phyloP scores from a whole-genome alignment of 2,329 filamentous ascomycete genomes.

The Epichloe uncinata region DNA sequence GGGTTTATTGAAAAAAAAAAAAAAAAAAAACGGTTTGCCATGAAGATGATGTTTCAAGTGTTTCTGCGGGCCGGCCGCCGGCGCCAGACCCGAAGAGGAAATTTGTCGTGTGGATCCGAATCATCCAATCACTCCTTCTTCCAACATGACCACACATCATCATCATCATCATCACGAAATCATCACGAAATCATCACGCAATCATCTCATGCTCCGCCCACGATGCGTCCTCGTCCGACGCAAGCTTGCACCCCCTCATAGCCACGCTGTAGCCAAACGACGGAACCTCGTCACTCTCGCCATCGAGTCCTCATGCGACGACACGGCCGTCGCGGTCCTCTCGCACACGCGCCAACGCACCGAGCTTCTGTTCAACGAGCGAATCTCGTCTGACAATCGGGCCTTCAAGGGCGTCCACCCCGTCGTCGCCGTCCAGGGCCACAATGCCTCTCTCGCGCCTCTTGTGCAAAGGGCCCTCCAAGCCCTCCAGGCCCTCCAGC shows the following conservation, averaged over 20 bases:
- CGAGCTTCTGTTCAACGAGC: conserved; percentile 63
- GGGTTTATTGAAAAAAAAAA: not conserved
- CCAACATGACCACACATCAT: not conserved
- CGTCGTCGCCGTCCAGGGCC: conserved; percentile 57
- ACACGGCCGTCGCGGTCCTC: conserved; percentile 79
- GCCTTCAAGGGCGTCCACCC: conserved; percentile 70
- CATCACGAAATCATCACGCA: not conserved
- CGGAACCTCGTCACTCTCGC: conserved; percentile 45
- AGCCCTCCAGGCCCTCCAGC: conserved; percentile 36
- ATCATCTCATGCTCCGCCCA: conserved; percentile 3
- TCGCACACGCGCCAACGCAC: conserved; percentile 39
- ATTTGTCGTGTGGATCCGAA: too few species aligned
- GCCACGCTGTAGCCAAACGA: not conserved
- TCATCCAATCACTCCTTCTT: too few species aligned
- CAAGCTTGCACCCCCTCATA: not conserved
- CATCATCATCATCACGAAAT: not conserved
- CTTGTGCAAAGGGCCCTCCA: conserved; percentile 53
- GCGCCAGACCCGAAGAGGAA: not conserved
- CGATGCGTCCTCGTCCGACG: not conserved
- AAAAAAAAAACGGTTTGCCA: not conserved
- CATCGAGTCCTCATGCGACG: conserved; percentile 82
- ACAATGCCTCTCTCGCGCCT: conserved; percentile 55
- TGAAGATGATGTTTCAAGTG: too few species aligned
- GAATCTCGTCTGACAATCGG: conserved; percentile 67
- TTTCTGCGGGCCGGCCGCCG: too few species aligned